Conservation (phyloP, 2,329 filamentous ascomycete genomes). For the Lizonia empirigonia region DNA sequence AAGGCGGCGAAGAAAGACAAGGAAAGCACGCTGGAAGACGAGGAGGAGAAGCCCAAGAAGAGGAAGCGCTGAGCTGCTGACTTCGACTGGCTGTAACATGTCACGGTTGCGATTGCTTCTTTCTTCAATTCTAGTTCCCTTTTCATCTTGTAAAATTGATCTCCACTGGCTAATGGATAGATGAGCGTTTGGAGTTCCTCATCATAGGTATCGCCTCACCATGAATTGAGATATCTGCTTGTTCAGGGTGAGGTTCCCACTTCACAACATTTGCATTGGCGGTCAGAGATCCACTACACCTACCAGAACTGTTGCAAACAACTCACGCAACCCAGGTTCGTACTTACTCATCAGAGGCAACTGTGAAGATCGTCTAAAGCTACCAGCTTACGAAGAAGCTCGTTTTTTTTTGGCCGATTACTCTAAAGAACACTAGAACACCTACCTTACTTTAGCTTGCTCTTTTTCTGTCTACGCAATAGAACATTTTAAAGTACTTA, state of each 20-base stretch:
- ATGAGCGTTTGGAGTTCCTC: slow-evolving; percentile 14
- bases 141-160: slow-evolving; percentile 14
- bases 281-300: not conserved
- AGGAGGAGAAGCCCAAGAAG: slow-evolving; percentile 62
- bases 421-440: no score
- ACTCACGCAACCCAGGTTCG: no score
- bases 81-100: not conserved
- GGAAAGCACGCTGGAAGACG: slow-evolving; percentile 60
- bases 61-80: slow-evolving; percentile 64
- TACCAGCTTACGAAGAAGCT: no score
- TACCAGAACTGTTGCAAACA: not conserved
- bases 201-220: not conserved
- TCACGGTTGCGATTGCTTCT: not conserved
- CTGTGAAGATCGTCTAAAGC: no score
- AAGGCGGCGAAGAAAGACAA: slow-evolving; percentile 73
- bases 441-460: no score
- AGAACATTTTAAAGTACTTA: no score
- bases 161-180: not conserved
- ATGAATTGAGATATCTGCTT: not conserved
- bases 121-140: not conserved
- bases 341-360: no score
- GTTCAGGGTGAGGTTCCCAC: not conserved
- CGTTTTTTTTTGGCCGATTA: no score
- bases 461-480: no score
- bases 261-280: no score